Percentiles rank a stretch among this genome's conserved stretches.
Evolutionary conservation across 495 filamentous ascomycete species (phyloP).

Genomic region (Penicillium lividum): DNA sequence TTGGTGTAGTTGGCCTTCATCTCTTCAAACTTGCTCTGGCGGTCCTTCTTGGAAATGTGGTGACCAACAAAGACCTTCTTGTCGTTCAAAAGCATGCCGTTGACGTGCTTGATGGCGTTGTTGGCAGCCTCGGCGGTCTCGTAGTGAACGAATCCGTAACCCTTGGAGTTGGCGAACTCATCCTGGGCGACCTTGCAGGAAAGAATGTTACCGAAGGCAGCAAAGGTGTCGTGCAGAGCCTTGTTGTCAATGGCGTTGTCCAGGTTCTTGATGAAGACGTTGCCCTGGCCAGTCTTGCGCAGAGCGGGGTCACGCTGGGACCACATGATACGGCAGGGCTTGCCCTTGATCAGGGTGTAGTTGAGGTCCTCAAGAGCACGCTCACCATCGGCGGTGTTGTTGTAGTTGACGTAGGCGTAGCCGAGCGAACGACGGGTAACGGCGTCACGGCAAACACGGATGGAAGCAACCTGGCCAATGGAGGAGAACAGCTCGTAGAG

Average conservation of each 20-base stretch:
- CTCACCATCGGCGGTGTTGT: slow-evolving; percentile 93
- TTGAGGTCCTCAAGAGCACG: slow-evolving; percentile 98
- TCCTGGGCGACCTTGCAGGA: slow-evolving; percentile 99
- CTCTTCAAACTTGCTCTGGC: slow-evolving; percentile 99
- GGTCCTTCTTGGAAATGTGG: slow-evolving; percentile 99
- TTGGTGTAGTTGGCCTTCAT: slow-evolving; percentile 99
- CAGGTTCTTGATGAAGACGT: slow-evolving; percentile 99
- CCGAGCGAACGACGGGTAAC: slow-evolving; percentile 98
- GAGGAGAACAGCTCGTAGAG: slow-evolving; percentile 99
- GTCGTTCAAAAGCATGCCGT: slow-evolving; percentile 99
- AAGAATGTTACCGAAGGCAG: slow-evolving; percentile 97
- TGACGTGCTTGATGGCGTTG: slow-evolving; percentile 98
- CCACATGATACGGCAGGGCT: slow-evolving; percentile 99
- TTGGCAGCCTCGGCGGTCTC: slow-evolving; percentile 97
- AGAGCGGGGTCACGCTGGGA: slow-evolving; percentile 98
- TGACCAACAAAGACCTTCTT: slow-evolving; percentile 99
- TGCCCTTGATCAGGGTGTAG: slow-evolving; percentile 99
- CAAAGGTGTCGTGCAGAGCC: slow-evolving; percentile 98
- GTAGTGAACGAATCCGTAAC: slow-evolving; percentile 99
- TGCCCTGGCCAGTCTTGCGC: slow-evolving; percentile 98
- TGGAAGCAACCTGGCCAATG: slow-evolving; percentile 98
- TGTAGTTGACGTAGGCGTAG: slow-evolving; percentile 99
- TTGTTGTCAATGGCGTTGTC: slow-evolving; percentile 99
- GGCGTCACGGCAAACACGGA: slow-evolving; percentile 98
- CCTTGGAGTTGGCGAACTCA: slow-evolving; percentile 92